Base-by-base conservation (phyloP, 768 basidiomycete species). In the Boletus reticulatus region DNA sequence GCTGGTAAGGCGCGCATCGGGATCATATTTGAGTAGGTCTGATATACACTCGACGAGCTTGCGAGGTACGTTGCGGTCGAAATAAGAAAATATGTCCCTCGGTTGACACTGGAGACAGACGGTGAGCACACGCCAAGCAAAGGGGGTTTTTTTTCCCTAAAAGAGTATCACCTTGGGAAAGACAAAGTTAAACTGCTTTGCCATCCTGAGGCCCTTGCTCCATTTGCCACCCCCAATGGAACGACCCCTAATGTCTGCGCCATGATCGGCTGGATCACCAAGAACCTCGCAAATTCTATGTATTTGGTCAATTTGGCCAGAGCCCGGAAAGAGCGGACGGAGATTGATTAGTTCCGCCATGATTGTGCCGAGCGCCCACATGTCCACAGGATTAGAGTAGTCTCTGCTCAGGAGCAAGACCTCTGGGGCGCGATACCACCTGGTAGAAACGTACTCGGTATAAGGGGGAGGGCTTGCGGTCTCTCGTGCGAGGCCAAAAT, bases 311-410 rank as follows among this genome's bases (percentile, higher is more conserved):
- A 91, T 78, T 69, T 97, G 94, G 67, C 87, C 88, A 50, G 87
- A 84, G 19, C 97, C 97, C 29, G 97, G 97, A 71, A 99, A 99
- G 42, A 99, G 75, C 7, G 97, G 96, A 58, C 91, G 88, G 55
- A 99, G 82, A 69, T 96, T 98, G 74, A 97, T 82, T 53, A 98
- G 78, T 72, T 99, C 97, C 9, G 95, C 93, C 84, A 99, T 89
- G 72, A 99, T 99, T 8, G 97, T 96, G 16, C 97, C 97, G 51
- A 99, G 77, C 4, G 97, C 97, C 97, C 97, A 99, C 91, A 98
- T 94, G 66, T 99, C 97, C 24, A 99, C 96, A 5, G 97, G 94
- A 66, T 90, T 91, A 11, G 93, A 95, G 68, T 99, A 99, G 70
- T 98, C 90, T 53, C 86, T 83, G 65, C 92, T 93, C 57, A 92